Conservation (phyloP, 768 basidiomycete species). For the Mycena maculata region DNA sequence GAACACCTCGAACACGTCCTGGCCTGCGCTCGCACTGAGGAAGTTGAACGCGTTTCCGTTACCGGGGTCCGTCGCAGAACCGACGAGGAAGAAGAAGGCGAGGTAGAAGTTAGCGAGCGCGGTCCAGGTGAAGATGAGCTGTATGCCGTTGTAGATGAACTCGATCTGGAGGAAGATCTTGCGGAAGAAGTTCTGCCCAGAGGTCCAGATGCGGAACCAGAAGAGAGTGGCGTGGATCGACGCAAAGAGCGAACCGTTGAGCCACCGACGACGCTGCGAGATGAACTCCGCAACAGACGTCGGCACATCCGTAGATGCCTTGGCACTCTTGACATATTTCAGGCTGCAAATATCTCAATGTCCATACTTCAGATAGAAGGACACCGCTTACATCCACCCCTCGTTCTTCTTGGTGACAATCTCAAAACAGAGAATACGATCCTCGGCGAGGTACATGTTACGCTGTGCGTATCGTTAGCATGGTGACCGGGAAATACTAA, state of each 20-base stretch:
- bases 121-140: constrained; percentile 95
- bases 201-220: constrained; percentile 89
- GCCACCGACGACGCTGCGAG: constrained; percentile 90
- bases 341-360: constrained; percentile 44
- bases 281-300: constrained; percentile 93
- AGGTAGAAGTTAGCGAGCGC: constrained; percentile 93
- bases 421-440: constrained; percentile 93
- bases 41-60: constrained; percentile 86
- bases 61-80: constrained; percentile 72
- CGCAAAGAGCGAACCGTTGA: constrained; percentile 92
- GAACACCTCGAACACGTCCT: constrained; percentile 82
- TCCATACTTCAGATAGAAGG: constrained; percentile 20
- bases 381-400: constrained; percentile 79
- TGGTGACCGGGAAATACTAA: neutral
- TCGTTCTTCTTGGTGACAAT: constrained; percentile 91
- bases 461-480: constrained; percentile 55
- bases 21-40: constrained; percentile 76
- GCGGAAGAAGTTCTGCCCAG: constrained; percentile 89
- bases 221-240: constrained; percentile 93
- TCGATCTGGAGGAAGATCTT: constrained; percentile 85
- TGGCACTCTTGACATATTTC: constrained; percentile 93
- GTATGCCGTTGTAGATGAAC: constrained; percentile 91
- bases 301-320: constrained; percentile 96
- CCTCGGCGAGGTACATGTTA: constrained; percentile 93
- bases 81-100: constrained; percentile 92